Evolutionary conservation across 352 stramenopile genomes (phyloP), one percentile per base, ranked within the genome.

Genomic region (Globisporangium parvum): DNA sequence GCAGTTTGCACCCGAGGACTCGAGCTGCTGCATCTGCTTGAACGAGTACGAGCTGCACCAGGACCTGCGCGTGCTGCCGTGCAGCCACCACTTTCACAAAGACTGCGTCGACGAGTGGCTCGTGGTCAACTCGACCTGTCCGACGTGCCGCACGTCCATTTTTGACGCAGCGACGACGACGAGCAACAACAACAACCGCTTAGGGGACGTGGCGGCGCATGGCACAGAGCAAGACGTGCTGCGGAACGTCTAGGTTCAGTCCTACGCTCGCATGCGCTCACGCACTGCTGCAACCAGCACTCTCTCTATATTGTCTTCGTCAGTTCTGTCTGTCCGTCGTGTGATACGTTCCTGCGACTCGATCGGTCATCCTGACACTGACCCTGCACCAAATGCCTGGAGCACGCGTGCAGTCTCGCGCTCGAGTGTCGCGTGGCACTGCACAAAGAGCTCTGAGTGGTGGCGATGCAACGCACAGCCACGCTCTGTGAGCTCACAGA

Each of bases 21-120:
- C 78, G 39, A 95, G 80, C 62, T 98, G 91, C 75, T 91, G 88
- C 63, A 96, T 97, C 61, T 97, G 89, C 51, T 60, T 96, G 21
- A 94, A 91, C 59, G 75, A 96, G 44, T 97, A 97, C 65, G 81
- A 90, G 42, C 14, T 57, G 0, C 71, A 86, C 21, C 95, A 99
- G 69, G 69, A 89, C 14, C 73, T 98, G 31, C 83, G 95, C 41
- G 77, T 98, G 35, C 69, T 99, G 55, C 93, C 94, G 12, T 99
- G 96, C 65, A 61, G 84, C n/a, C 96, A 99, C 69, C 85, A 96
- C 61, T 98, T 99, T 69, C 85, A 95, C 64, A 88, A 89, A 62
- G 84, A 93, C n/a, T 96, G 86, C 53, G 81, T 95, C 33, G 86
- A 96, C 68, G 84, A 93, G 65, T 96, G 86, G 86, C 73, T 96